Evolutionary conservation across 1,284 basidiomycete species (phyloP).

Genomic region (Exobasidium rhododendri): DNA sequence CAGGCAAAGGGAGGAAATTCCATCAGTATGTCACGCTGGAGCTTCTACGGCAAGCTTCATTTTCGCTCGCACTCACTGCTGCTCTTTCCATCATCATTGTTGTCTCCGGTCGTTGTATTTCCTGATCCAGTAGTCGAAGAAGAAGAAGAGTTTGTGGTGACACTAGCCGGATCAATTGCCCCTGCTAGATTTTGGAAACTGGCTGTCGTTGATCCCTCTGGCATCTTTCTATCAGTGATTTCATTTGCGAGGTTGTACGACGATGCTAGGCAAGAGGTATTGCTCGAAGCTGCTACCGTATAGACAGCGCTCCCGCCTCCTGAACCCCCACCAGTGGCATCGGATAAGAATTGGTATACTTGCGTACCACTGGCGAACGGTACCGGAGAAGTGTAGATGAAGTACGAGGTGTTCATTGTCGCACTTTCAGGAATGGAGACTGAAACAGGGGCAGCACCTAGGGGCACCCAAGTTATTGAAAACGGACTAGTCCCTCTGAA

Average conservation of each 20-base stretch:
- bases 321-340: slow-evolving; percentile 28
- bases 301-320: slow-evolving; percentile 33
- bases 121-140: too few relatives aligned
- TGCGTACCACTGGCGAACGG: slow-evolving; percentile 33
- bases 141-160: too few relatives aligned
- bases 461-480: slow-evolving; percentile 32
- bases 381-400: slow-evolving; percentile 22
- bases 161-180: slow-evolving; percentile 21
- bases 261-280: slow-evolving; percentile 19
- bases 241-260: slow-evolving; percentile 17
- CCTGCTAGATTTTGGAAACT: slow-evolving; percentile 28
- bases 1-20: not conserved
- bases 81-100: slow-evolving; percentile 3
- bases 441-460: slow-evolving; percentile 25
- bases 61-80: too few relatives aligned
- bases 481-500: slow-evolving; percentile 32
- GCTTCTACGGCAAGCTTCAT: too few relatives aligned
- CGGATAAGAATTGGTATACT: slow-evolving; percentile 32
- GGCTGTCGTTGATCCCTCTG: slow-evolving; percentile 22
- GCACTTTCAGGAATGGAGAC: slow-evolving; percentile 23
- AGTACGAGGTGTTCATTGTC: slow-evolving; percentile 29
- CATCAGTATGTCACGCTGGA: not conserved
- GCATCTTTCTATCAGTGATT: slow-evolving; percentile 14
- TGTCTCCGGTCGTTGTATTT: slow-evolving; percentile 8
- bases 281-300: slow-evolving; percentile 20